Evolutionary conservation across 345 rosid genomes (phyloP), one percentile per base, ranked within the genome.

Genomic region (Clausena lansium): DNA sequence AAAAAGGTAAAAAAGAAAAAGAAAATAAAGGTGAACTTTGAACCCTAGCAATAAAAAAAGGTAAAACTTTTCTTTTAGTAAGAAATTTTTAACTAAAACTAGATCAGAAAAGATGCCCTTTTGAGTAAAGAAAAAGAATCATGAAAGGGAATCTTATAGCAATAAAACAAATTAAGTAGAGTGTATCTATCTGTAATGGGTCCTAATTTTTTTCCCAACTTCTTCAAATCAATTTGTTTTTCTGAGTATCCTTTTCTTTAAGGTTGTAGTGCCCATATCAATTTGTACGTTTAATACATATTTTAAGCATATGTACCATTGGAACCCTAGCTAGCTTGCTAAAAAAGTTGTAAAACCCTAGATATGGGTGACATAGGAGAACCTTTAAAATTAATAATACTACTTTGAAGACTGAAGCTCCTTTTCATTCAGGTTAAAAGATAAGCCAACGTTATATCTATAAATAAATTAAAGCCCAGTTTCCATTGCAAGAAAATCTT

Each of bases 291-390:
- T 77, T 60, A 30, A 60, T 70, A 20, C 28, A 20, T 61, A 27
- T 9, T 45, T 62, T 74, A 5, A 9, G 62, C 30, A 30, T 17
- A 25, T 17, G 2, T 19, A 15, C 28, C 61, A 74, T 10, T 20
- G 25, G 27, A 74, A 61, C 68, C 55, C 67, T 73, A 73, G 55
- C 67, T 38, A 25, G 76, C 69, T 62, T 65, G 69, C 8, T 65
- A 41, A 62, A 61, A 19, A 74, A 74, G 59, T 74, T 45, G 38
- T 41, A 35, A 76, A 75, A 76, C 78, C 78, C 78, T 52, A 76
- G 71, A 76, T 41, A 41, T 65, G 60, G 61, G 60, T 62, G 47
- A 63, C n/a, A 63, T 7, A 63, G 27, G 1, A 54, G 17, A 76
- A 4, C 4, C 41, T 20, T 74, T 74, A 38, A 28, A 59, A 25